Evolutionary conservation across 768 basidiomycete genomes (phyloP).

Genomic region (Pisolithus sp.): DNA sequence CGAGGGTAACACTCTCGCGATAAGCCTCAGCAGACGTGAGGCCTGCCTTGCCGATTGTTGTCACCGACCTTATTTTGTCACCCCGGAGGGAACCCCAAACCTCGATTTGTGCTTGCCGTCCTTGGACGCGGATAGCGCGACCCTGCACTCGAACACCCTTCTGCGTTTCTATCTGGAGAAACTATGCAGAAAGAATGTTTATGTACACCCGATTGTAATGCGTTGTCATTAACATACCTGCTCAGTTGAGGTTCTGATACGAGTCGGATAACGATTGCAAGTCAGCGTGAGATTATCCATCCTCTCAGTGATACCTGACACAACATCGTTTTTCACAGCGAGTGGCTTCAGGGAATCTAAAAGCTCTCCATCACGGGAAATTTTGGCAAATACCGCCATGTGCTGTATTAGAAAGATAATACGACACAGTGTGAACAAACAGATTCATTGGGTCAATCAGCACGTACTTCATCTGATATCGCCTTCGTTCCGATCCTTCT

Average conservation of each 20-base stretch:
- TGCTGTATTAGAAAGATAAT: conserved; percentile 22
- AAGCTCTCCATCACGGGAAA: too few relatives aligned
- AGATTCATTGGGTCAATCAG: neutral
- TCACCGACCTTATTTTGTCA: conserved; percentile 28
- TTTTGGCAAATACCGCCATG: conserved; percentile 38
- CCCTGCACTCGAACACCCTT: neutral
- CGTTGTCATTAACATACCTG: conserved; percentile 31
- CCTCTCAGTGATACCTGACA: conserved; percentile 17
- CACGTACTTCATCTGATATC: conserved; percentile 25
- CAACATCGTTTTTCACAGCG: conserved; percentile 37
- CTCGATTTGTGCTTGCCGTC: conserved; percentile 32
- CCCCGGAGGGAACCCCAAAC: conserved; percentile 17
- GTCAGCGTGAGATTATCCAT: conserved; percentile 28
- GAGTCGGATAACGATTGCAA: conserved; percentile 40
- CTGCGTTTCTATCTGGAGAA: conserved; percentile 15
- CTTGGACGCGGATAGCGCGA: conserved; percentile 22
- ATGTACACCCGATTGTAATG: neutral
- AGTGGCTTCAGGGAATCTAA: conserved; percentile 44
- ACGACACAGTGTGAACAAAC: neutral
- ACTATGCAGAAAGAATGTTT: conserved; percentile 4
- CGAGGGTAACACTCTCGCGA: conserved; percentile 18
- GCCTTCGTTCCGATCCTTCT: conserved; percentile 20
- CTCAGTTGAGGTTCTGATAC: conserved; percentile 29
- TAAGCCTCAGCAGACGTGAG: conserved; percentile 48
- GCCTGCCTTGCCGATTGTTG: conserved; percentile 46